These are phyloP conservation scores for Suillus clintonianus DNA, from an alignment of 768 basidiomycete species.

Conservation along the genomic window DNA sequence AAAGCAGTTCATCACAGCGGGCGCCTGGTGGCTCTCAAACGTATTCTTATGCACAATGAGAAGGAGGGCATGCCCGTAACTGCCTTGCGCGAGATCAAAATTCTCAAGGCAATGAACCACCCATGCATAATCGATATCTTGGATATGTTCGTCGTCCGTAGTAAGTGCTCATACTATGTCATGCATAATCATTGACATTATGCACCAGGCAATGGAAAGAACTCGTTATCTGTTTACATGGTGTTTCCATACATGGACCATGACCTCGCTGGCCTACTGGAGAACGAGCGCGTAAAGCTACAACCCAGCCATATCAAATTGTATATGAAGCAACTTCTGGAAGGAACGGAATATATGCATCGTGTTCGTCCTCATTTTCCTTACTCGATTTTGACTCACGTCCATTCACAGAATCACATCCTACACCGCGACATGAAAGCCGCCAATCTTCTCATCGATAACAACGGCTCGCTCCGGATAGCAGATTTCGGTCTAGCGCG, in stretches of 20 bases:
- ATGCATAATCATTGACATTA: not conserved
- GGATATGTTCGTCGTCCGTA: conserved; percentile 90
- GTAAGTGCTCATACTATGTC: conserved; percentile 41
- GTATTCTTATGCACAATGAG: conserved; percentile 95
- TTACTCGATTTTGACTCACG: conserved; percentile 7
- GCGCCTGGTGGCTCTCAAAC: conserved; percentile 81
- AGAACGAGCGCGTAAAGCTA: conserved; percentile 87
- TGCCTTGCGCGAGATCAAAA: conserved; percentile 95
- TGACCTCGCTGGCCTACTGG: conserved; percentile 91
- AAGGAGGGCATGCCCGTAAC: conserved; percentile 98
- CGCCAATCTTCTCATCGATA: conserved; percentile 93
- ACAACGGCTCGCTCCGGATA: conserved; percentile 79
- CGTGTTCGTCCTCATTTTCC: conserved; percentile 53
- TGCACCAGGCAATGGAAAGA: conserved; percentile 58
- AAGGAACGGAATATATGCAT: conserved; percentile 96
- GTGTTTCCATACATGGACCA: conserved; percentile 99
- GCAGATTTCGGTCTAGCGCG: conserved; percentile 98
- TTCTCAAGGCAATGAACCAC: conserved; percentile 87
- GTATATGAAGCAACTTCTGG: conserved; percentile 94
- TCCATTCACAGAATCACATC: conserved; percentile 76
- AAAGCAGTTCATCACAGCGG: conserved; percentile 76
- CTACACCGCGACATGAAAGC: conserved; percentile 99
- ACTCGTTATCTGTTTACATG: conserved; percentile 88
- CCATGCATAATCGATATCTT: conserved; percentile 83
- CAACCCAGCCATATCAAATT: conserved; percentile 88